Base-by-base conservation (phyloP, 2,329 filamentous ascomycete species). In the Trichophyton verrucosum region DNA sequence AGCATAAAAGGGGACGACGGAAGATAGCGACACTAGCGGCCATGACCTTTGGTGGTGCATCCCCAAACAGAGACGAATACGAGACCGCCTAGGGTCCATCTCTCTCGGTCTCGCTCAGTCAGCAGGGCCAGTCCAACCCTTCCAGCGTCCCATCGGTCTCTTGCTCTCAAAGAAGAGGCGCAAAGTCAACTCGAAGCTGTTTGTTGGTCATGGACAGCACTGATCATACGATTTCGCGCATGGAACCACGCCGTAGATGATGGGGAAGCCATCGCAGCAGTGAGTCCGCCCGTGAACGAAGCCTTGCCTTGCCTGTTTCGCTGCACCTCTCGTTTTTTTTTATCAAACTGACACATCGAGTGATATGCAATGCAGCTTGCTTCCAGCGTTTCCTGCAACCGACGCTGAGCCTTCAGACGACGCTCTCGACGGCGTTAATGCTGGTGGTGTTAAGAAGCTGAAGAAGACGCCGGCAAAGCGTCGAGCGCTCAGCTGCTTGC, bases 401-500 rank as follows among this genome's bases (percentile, higher is more conserved):
- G 36, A 58, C 56, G 36, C 56, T 58, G 36, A 42, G 36, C 56
- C 56, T 30, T 58, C 56, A 17, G 36, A 42, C 56, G 56, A 58
- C 56, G 27, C 51, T 24, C 20, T 51, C 36, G 36, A 58, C 17
- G 7, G 38, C 2, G 38, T n/a, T 15, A 36, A 44, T 27, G 7
- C 56, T 24, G 56, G 36, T 24, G 56, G 36, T 38, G 15, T 47
- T 30, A 42, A 59, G 56, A 47, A 49, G 36, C 13, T 15, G 22
- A 51, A 62, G 61, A 46, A 59, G 57, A 13, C 30, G 17, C 62
- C 62, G 30, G 60, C 58, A 36, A 64, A 62, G 30, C 22, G 62
- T 22, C 55, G 65, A 36, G 62, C 66, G 15, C 63, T 72, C 20
- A 72, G 69, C 61, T 72, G 70, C 53, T 67, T 69, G 17, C 69